These are phyloP conservation scores for Rubroshorea leprosula DNA, from an alignment of 345 rosid species.

Conservation along the genomic window DNA sequence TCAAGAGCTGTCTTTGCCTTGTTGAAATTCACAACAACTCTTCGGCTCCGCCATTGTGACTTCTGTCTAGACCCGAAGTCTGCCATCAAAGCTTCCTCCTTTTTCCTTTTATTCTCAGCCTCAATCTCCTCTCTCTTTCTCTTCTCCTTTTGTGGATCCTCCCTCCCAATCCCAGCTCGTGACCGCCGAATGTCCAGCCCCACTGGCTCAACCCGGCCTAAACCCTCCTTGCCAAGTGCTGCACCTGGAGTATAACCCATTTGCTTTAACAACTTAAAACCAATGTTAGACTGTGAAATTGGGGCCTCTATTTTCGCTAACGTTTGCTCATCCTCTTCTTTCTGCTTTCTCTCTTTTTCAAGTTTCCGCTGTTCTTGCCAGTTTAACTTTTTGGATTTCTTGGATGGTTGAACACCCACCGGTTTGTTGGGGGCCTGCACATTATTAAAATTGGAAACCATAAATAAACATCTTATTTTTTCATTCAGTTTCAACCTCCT, in stretches of 20 bases:
- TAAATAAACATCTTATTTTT: no score
- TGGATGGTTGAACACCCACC: constrained; percentile 33
- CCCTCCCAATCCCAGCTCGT: constrained; percentile 79
- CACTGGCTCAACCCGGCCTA: constrained; percentile 69
- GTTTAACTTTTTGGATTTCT: constrained; percentile 51
- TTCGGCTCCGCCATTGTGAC: constrained; percentile 67
- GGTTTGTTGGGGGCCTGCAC: constrained; percentile 35
- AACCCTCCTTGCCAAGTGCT: constrained; percentile 73
- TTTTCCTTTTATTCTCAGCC: constrained; percentile 43
- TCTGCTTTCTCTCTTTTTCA: constrained; percentile 71
- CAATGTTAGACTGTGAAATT: constrained; percentile 76
- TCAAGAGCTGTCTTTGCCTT: constrained; percentile 88
- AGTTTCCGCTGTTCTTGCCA: constrained; percentile 73
- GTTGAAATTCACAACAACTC: constrained; percentile 56
- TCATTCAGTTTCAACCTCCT: no score
- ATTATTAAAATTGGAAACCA: not conserved
- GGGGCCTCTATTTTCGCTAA: constrained; percentile 66
- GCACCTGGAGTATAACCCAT: constrained; percentile 97
- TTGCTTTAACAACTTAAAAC: constrained; percentile 79
- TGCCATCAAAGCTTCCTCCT: constrained; percentile 58
- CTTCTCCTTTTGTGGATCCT: constrained; percentile 82
- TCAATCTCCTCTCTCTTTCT: constrained; percentile 63
- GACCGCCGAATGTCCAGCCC: constrained; percentile 78
- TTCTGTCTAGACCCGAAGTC: constrained; percentile 83
- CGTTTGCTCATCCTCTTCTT: constrained; percentile 72